phyloP scores from a whole-genome alignment of 2,329 filamentous ascomycete genomes.

The Exserohilum rostratum region DNA sequence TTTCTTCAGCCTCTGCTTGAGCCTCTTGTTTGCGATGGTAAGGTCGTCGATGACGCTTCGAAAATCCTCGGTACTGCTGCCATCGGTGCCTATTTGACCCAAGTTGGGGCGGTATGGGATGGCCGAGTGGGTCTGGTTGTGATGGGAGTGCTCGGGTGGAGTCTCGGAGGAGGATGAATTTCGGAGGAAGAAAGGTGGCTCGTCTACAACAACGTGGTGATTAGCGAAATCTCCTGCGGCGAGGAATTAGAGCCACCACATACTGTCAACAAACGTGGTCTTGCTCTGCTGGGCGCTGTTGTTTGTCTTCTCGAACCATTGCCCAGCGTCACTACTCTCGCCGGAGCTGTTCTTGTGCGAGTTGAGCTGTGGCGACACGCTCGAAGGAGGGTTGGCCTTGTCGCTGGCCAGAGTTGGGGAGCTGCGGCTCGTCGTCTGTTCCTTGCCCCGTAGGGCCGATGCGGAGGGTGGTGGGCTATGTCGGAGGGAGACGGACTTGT shows the following conservation, averaged over 20 bases:
- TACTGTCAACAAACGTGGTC: conserved; percentile 51
- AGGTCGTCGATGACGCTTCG: conserved; percentile 86
- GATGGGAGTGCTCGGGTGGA: conserved; percentile 45
- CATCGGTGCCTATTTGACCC: conserved; percentile 51
- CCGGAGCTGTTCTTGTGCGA: conserved; percentile 53
- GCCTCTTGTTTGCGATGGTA: conserved; percentile 79
- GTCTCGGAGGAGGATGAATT: conserved; percentile 54
- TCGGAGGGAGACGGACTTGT: conserved; percentile 55
- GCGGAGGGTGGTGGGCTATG: conserved; percentile 43
- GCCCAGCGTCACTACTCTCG: conserved; percentile 59
- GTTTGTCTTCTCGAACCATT: conserved; percentile 60
- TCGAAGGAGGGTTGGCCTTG: conserved; percentile 51
- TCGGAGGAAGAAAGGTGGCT: conserved; percentile 53
- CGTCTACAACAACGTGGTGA: conserved; percentile 35
- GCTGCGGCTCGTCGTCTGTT: conserved; percentile 22
- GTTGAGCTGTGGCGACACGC: conserved; percentile 40
- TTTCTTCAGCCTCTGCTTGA: conserved; percentile 74
- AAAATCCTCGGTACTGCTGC: conserved; percentile 74
- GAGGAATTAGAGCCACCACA: conserved; percentile 13
- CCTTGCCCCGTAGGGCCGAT: conserved; percentile 1
- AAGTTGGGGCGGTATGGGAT: conserved; percentile 44
- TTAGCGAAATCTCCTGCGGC: conserved; percentile 2
- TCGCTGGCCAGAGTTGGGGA: conserved; percentile 41
- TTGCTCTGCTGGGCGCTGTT: conserved; percentile 52
- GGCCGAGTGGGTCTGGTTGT: conserved; percentile 13